Base-by-base conservation (phyloP, 345 rosid genomes). In the Hypericum perforatum region DNA sequence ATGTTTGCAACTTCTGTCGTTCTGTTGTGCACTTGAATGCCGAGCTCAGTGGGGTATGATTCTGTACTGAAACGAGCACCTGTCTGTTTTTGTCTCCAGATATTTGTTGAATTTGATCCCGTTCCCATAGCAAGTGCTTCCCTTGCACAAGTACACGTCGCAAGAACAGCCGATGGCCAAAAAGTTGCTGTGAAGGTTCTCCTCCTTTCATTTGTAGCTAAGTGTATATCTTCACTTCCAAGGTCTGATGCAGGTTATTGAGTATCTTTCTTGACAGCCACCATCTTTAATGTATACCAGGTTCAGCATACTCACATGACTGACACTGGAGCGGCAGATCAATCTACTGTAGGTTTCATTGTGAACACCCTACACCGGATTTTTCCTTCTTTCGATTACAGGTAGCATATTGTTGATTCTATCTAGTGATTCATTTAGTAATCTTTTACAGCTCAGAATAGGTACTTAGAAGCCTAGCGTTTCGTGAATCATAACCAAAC, bases 101-200 rank as follows among this genome's bases (percentile, higher is more conserved):
- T 88, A 15, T 92, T 85, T 59, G 65, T 64, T 38, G 94, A 92
- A 37, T 85, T 92, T 72, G 85, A 92, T 61, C 86, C 94, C 51
- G 86, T 76, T 70, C 97, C 97, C 0, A 76, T 92, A 53, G 98
- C 97, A 43, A 92, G 97, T 70, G 97, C 98, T 71, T 88, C 98
- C 56, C 89, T 92, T 54, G 98, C 98, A 52, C 97, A 92, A 85
- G 97, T 92, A 72, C 98, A 92, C 80, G 82, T 85, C 73, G 97
- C 98, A 62, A 72, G 62, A 13, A 83, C 79, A 0, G 74, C 38
- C 54, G 80, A 78, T 59, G 95, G 95, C 41, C 70, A 67, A 70
- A 92, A 85, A 74, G 87, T 92, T 56, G 94, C 95, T 46, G 95
- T 88, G 63, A 92, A 88, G 98, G 98, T 92, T 43, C 45, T n/a